These are phyloP conservation scores for Aspergillus ochraceus DNA, from an alignment of 2,329 filamentous ascomycete species.

Conservation along the genomic window DNA sequence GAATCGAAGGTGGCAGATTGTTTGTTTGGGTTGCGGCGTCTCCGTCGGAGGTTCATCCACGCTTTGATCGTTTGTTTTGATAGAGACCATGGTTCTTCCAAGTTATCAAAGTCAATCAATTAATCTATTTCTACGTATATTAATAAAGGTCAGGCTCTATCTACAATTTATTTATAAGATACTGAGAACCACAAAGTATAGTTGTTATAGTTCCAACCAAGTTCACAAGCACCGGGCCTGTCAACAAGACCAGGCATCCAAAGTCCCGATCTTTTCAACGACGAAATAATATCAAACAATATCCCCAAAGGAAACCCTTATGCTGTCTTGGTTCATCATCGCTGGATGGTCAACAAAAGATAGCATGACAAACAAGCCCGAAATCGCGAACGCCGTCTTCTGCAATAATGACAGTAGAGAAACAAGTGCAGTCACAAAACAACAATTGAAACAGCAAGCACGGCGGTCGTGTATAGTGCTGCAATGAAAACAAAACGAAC, in stretches of 20 bases:
- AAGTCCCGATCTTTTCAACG: not conserved
- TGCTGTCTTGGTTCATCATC: not conserved
- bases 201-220: constrained; percentile 9
- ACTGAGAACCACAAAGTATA: not conserved
- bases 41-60: not conserved
- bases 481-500: constrained; percentile 9
- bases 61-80: not conserved
- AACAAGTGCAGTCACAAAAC: constrained; percentile 1
- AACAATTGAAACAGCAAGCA: not conserved
- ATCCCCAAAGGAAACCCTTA: not conserved
- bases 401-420: constrained; percentile 21
- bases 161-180: not conserved
- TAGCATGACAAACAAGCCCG: constrained; percentile 10
- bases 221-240: constrained; percentile 9
- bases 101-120: too few relatives aligned
- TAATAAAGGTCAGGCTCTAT: not conserved
- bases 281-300: not conserved
- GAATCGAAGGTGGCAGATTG: not conserved
- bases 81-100: too few relatives aligned
- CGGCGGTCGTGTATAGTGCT: constrained; percentile 12
- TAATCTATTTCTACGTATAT: not conserved
- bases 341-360: constrained; percentile 3
- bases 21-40: not conserved
- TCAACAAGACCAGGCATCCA: not conserved
- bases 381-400: constrained; percentile 25